These are phyloP conservation scores for Talaromyces sp. DNA, from an alignment of 2,329 filamentous ascomycete genomes.

Conservation along the genomic window DNA sequence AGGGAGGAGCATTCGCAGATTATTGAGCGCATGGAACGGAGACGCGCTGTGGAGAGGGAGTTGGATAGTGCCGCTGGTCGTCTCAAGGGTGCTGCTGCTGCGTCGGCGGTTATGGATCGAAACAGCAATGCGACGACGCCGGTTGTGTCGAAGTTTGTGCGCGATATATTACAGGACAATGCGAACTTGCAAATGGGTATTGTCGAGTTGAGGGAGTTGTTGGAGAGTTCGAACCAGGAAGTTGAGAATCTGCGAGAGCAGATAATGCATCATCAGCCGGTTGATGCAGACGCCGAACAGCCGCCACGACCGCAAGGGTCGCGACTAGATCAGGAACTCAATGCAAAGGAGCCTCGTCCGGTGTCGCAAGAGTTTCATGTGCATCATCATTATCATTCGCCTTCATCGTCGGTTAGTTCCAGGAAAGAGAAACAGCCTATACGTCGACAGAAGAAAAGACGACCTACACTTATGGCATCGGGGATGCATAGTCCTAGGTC, in stretches of 20 bases:
- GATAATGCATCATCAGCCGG: constrained; percentile 64
- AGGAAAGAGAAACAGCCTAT: constrained; percentile 49
- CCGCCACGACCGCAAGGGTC: constrained; percentile 39
- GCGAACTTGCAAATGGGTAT: constrained; percentile 90
- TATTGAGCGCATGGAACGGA: constrained; percentile 76
- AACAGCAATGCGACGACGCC: constrained; percentile 54
- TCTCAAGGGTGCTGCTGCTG: constrained; percentile 76
- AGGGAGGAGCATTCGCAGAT: constrained; percentile 78
- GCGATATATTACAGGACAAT: constrained; percentile 92
- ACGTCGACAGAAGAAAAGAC: constrained; percentile 70
- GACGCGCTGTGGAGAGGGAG: constrained; percentile 78
- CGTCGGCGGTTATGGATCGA: constrained; percentile 59
- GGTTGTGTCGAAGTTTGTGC: constrained; percentile 93
- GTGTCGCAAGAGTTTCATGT: constrained; percentile 79
- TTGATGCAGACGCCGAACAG: constrained; percentile 1
- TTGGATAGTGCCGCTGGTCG: constrained; percentile 75
- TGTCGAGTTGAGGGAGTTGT: constrained; percentile 83
- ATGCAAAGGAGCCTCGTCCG: constrained; percentile 48
- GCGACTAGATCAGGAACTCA: constrained; percentile 71
- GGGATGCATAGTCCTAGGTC: constrained; percentile 35
- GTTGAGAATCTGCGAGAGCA: constrained; percentile 84
- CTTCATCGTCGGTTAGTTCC: constrained; percentile 48
- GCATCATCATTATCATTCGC: constrained; percentile 87
- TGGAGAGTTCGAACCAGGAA: constrained; percentile 89
- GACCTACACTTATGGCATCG: constrained; percentile 49